phyloP scores from a whole-genome alignment of 1,284 basidiomycete genomes.

The Moesziomyces sp. region DNA sequence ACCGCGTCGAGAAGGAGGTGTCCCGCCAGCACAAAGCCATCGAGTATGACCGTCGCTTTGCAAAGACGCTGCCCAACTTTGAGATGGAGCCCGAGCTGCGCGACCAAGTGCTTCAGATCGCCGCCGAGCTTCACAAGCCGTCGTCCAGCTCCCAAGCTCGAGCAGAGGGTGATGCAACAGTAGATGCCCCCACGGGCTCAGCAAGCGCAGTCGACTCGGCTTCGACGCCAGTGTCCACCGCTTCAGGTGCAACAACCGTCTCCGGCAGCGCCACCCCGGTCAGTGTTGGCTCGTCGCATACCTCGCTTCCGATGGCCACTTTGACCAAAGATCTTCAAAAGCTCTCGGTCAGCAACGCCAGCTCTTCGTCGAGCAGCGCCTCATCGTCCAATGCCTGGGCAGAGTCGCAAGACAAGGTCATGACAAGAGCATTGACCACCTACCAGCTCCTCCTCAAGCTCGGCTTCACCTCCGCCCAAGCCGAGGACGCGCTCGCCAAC shows the following conservation, averaged over 20 bases:
- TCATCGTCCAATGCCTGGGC: constrained; percentile 26
- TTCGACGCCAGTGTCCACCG: constrained; percentile 19
- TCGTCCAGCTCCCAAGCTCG: constrained; percentile 60
- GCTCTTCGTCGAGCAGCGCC: constrained; percentile 7
- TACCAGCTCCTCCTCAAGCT: constrained; percentile 84
- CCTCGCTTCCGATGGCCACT: constrained; percentile 42
- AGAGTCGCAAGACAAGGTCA: constrained; percentile 71
- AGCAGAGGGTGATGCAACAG: constrained; percentile 3
- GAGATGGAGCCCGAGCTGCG: constrained; percentile 75
- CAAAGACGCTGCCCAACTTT: constrained; percentile 76
- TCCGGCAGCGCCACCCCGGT: constrained; percentile 42
- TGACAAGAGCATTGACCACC: constrained; percentile 79
- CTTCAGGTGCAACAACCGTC: constrained; percentile 16
- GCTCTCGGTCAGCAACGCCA: constrained; percentile 18
- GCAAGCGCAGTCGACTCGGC: constrained; percentile 8
- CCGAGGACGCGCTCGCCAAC: constrained; percentile 77
- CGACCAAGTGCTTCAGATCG: constrained; percentile 75
- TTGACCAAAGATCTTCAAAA: constrained; percentile 43
- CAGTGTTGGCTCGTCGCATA: constrained; percentile 31
- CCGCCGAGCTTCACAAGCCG: constrained; percentile 67
- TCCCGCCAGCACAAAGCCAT: constrained; percentile 77
- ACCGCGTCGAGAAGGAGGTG: constrained; percentile 89
- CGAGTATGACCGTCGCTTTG: constrained; percentile 82
- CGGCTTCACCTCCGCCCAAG: constrained; percentile 80
- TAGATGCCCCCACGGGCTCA: constrained; percentile 4